Percentiles rank a stretch among this genome's conserved stretches.
phyloP scores from a whole-genome alignment of 352 stramenopile species.

The Phytophthora cactorum region DNA sequence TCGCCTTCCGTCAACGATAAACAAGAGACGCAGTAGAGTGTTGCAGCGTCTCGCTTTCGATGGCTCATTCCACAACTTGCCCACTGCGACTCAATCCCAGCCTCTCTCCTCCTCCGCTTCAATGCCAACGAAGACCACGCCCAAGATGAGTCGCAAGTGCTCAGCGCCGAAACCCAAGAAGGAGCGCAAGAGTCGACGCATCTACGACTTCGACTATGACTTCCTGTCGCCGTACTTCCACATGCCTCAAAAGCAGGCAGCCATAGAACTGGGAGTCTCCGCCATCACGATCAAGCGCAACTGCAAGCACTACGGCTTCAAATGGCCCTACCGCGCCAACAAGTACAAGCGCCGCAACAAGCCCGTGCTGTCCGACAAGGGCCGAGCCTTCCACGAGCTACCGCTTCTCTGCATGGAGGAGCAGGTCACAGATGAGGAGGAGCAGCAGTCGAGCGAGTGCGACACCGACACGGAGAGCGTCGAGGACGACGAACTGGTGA shows the following conservation, averaged over 20 bases:
- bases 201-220: constrained; percentile 14
- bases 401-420: constrained; percentile 16
- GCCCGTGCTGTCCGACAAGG: constrained; percentile 11
- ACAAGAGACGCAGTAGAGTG: constrained; percentile 22
- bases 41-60: constrained; percentile 20
- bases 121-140: not conserved
- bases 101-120: not conserved
- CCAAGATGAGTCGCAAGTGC: constrained; percentile 20
- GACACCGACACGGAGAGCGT: constrained; percentile 20
- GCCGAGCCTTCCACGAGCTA: constrained; percentile 15
- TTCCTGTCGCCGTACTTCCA: constrained; percentile 25
- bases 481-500: constrained; percentile 10
- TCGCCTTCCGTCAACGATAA: constrained; percentile 20
- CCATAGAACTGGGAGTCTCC: not conserved
- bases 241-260: constrained; percentile 20
- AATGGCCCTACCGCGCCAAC: constrained; percentile 28
- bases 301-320: constrained; percentile 27
- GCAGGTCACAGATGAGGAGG: not conserved
- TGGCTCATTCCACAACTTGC: constrained; percentile 49
- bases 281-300: constrained; percentile 31
- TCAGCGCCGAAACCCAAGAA: constrained; percentile 10
- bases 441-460: not conserved
- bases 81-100: constrained; percentile 15
- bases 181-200: constrained; percentile 26
- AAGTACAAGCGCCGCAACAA: constrained; percentile 18